These are phyloP conservation scores for Penicillium frequentans DNA, from an alignment of 2,329 filamentous ascomycete species.

Conservation along the genomic window DNA sequence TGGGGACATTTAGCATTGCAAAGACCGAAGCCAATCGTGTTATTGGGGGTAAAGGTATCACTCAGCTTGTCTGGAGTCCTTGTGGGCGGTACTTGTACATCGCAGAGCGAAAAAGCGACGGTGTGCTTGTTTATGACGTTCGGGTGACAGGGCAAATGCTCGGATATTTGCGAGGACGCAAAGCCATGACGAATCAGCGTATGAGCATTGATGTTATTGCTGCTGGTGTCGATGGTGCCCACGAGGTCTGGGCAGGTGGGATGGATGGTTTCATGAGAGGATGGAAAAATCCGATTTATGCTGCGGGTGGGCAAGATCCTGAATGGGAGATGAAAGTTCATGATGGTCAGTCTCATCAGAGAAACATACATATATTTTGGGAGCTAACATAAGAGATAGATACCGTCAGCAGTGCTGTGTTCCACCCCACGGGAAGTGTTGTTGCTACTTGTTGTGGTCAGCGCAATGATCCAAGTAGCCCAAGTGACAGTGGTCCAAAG, in stretches of 20 bases:
- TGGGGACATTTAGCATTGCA: slow-evolving; percentile 53
- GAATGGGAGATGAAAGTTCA: slow-evolving; percentile 47
- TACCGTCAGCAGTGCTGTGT: slow-evolving; percentile 45
- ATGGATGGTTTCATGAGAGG: slow-evolving; percentile 55
- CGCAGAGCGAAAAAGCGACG: slow-evolving; percentile 57
- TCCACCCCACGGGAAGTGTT: slow-evolving; percentile 50
- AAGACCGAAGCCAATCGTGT: slow-evolving; percentile 38
- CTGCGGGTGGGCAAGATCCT: slow-evolving; percentile 43
- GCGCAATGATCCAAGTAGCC: slow-evolving; percentile 19
- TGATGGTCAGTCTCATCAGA: slow-evolving; percentile 36
- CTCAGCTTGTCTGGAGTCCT: slow-evolving; percentile 57
- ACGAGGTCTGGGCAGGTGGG: slow-evolving; percentile 62
- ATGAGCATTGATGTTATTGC: slow-evolving; percentile 55
- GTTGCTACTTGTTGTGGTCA: slow-evolving; percentile 54
- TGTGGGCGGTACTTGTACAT: slow-evolving; percentile 60
- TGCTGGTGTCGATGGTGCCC: slow-evolving; percentile 33
- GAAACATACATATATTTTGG: not conserved
- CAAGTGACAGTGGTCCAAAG: slow-evolving; percentile 16
- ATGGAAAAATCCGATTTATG: slow-evolving; percentile 49
- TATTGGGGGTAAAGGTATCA: slow-evolving; percentile 55
- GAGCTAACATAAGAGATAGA: slow-evolving; percentile 35
- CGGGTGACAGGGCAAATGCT: slow-evolving; percentile 54
- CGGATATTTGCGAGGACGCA: slow-evolving; percentile 49
- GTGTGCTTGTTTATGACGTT: slow-evolving; percentile 60
- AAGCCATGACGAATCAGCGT: slow-evolving; percentile 54